A percentile compares a stretch with the other conserved stretches of the same genome.
These are phyloP conservation scores for Diaporthe sp. DNA, from an alignment of 2,329 filamentous ascomycete genomes.

Conservation along the genomic window DNA sequence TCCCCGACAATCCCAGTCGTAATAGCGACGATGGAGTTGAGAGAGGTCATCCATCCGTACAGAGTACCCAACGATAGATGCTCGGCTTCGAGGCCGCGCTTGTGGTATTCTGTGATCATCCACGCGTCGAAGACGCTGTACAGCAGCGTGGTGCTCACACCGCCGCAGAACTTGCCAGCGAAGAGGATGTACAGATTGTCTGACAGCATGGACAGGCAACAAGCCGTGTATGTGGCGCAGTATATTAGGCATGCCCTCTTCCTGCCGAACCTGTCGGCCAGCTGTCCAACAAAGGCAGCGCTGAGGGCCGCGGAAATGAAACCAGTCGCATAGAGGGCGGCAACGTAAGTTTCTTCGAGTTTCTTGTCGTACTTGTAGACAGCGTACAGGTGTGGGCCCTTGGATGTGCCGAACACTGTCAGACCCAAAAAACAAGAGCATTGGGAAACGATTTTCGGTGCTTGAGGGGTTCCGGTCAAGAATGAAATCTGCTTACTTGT, in stretches of 20 bases:
- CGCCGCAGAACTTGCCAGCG: slow-evolving; percentile 67
- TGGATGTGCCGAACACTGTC: background rate
- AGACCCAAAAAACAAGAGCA: background rate
- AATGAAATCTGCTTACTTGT: slow-evolving; percentile 46
- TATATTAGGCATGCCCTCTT: slow-evolving; percentile 65
- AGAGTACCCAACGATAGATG: slow-evolving; percentile 62
- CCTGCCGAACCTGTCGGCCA: slow-evolving; percentile 52
- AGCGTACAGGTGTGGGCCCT: slow-evolving; percentile 65
- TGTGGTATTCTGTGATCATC: slow-evolving; percentile 71
- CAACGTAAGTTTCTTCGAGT: slow-evolving; percentile 60
- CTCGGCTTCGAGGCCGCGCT: slow-evolving; percentile 58
- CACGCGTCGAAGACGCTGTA: slow-evolving; percentile 73
- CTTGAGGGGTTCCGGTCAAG: accelerated
- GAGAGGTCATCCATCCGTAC: slow-evolving; percentile 65
- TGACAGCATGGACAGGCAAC: slow-evolving; percentile 66
- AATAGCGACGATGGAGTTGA: slow-evolving; percentile 71
- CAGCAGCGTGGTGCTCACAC: slow-evolving; percentile 69
- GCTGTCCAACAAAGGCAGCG: slow-evolving; percentile 55
- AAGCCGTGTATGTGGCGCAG: slow-evolving; percentile 65
- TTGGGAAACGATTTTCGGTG: too few relatives aligned
- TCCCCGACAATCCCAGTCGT: slow-evolving; percentile 66
- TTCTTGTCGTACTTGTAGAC: slow-evolving; percentile 66
- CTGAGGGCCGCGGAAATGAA: slow-evolving; percentile 65
- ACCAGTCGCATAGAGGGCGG: slow-evolving; percentile 60
- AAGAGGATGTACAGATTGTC: slow-evolving; percentile 61